These are phyloP conservation scores for Magnusiomyces starmeri DNA, from an alignment of 1,139 yeast species.

Conservation along the genomic window DNA sequence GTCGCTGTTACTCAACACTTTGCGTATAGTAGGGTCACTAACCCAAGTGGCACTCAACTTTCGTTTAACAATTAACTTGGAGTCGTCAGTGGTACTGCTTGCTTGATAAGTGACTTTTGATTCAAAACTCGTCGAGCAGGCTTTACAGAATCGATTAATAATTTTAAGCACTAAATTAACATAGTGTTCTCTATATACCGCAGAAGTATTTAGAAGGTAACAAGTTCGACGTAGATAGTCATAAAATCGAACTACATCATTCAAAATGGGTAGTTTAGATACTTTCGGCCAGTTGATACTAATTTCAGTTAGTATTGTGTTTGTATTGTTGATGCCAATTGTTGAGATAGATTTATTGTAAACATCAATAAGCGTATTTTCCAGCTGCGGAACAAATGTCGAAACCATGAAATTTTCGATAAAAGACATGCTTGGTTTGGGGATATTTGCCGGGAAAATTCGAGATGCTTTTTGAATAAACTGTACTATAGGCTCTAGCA, in stretches of 20 bases:
- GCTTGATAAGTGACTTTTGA: slow-evolving; percentile 12
- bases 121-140: slow-evolving; percentile 17
- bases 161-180: slow-evolving; percentile 28
- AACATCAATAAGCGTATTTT: slow-evolving; percentile 44
- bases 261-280: slow-evolving; percentile 32
- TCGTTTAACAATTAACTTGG: slow-evolving; percentile 8
- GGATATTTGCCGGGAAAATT: slow-evolving; percentile 30
- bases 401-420: slow-evolving; percentile 58
- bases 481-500: slow-evolving; percentile 53
- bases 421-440: slow-evolving; percentile 37
- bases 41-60: slow-evolving; percentile 17
- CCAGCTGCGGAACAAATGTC: slow-evolving; percentile 58
- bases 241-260: slow-evolving; percentile 26
- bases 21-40: slow-evolving; percentile 4
- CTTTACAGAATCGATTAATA: slow-evolving; percentile 22
- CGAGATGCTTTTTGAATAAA: slow-evolving; percentile 47
- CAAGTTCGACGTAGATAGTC: slow-evolving; percentile 29
- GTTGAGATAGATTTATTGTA: slow-evolving; percentile 30
- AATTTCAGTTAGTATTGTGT: slow-evolving; percentile 11
- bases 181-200: slow-evolving; percentile 33
- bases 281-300: slow-evolving; percentile 24
- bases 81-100: slow-evolving; percentile 7
- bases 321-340: slow-evolving; percentile 11
- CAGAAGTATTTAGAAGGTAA: slow-evolving; percentile 31
- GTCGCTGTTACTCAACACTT: slow-evolving; percentile 10